These are phyloP conservation scores for Barbarea vulgaris DNA, from an alignment of 345 rosid genomes.

Conservation along the genomic window DNA sequence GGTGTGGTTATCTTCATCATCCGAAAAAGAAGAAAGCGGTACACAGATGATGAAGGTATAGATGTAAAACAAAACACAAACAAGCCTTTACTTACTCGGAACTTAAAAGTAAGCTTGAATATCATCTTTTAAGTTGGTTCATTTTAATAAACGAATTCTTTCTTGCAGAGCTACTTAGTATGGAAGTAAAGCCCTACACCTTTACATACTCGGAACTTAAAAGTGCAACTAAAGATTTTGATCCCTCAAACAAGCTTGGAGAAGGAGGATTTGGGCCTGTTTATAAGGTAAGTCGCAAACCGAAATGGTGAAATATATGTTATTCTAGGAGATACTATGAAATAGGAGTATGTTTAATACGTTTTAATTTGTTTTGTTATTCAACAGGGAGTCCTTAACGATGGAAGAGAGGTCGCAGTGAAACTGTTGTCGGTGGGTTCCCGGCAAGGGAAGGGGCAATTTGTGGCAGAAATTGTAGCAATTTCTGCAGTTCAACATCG, in stretches of 20 bases:
- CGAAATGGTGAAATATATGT: background rate
- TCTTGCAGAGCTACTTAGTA: slow-evolving; percentile 48
- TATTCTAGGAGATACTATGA: background rate
- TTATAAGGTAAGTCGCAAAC: slow-evolving; percentile 48
- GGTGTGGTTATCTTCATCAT: slow-evolving; percentile 36
- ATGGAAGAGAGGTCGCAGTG: slow-evolving; percentile 50
- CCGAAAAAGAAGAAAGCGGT: slow-evolving; percentile 38
- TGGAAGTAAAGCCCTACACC: slow-evolving; percentile 56
- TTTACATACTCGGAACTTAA: slow-evolving; percentile 59
- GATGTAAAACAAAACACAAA: background rate
- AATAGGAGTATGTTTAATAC: background rate
- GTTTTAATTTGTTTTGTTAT: background rate
- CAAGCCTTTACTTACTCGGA: background rate
- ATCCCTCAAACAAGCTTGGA: slow-evolving; percentile 60
- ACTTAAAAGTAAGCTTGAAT: background rate
- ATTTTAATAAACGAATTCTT: background rate
- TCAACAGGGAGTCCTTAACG: slow-evolving; percentile 36
- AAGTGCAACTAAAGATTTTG: slow-evolving; percentile 63
- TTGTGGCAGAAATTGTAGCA: slow-evolving; percentile 63
- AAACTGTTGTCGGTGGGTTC: slow-evolving; percentile 62
- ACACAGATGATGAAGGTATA: slow-evolving; percentile 57
- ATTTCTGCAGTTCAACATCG: slow-evolving; percentile 39
- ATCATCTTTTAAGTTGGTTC: slow-evolving; percentile 6
- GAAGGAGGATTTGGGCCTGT: slow-evolving; percentile 82
- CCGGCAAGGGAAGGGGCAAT: slow-evolving; percentile 63